These are phyloP conservation scores for Emiliania huxleyi DNA, from an alignment of 78 protist species.

Conservation along the genomic window DNA sequence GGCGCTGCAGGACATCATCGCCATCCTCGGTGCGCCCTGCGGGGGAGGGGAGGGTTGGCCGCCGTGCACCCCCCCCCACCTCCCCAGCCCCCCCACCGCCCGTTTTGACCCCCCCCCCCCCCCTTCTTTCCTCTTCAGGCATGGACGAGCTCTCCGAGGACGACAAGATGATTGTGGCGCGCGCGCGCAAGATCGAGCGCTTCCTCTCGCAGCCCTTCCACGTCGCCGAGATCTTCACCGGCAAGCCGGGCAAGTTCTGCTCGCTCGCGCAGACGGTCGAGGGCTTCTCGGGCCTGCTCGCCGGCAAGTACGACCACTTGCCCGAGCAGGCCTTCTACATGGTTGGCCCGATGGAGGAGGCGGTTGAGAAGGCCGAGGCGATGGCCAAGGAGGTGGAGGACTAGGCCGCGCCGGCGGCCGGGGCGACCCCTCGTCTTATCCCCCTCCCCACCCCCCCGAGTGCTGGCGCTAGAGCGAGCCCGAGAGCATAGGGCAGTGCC, in stretches of 20 bases:
- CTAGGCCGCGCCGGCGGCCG: too few species aligned
- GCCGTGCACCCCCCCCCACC: too few species aligned
- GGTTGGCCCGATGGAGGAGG: slow-evolving; percentile 91
- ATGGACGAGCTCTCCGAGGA: slow-evolving; percentile 97
- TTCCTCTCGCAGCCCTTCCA: slow-evolving; percentile 99
- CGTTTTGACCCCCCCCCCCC: too few species aligned
- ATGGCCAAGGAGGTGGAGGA: slow-evolving; percentile 64
- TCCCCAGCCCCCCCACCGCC: too few species aligned
- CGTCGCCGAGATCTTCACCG: slow-evolving; percentile 98
- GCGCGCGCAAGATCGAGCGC: slow-evolving; percentile 96
- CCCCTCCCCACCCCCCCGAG: too few species aligned
- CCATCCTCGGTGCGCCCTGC: slow-evolving; percentile 97
- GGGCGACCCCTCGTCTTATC: too few species aligned
- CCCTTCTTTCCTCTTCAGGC: too few species aligned
- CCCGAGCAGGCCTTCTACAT: slow-evolving; percentile 98
- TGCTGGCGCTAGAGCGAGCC: too few species aligned
- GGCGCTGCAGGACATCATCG: slow-evolving; percentile 98
- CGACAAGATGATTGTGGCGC: slow-evolving; percentile 92
- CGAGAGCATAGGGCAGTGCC: too few species aligned
- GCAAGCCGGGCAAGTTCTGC: slow-evolving; percentile 89
- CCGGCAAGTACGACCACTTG: slow-evolving; percentile 89
- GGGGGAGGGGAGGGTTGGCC: too few species aligned
- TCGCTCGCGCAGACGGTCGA: slow-evolving; percentile 79
- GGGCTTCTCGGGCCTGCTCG: slow-evolving; percentile 82
- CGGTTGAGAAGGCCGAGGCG: slow-evolving; percentile 72